Conservation (phyloP, 192 early-diverging fungal species). For the Martensiomyces pterosporus region DNA sequence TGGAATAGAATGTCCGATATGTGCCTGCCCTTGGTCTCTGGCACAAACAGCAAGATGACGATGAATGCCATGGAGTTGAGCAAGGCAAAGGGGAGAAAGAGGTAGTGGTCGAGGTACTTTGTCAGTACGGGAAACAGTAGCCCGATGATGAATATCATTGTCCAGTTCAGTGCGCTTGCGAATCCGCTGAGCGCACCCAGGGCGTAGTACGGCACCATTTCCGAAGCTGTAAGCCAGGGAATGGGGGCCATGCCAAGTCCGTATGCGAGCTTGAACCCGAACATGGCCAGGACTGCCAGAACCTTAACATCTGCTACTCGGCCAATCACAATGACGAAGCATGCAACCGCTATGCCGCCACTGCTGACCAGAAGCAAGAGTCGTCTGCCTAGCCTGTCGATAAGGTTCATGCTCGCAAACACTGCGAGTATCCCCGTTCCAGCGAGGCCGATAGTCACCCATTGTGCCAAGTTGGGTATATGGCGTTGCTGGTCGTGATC, state of each 20-base stretch:
- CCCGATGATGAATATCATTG: constrained; percentile 54
- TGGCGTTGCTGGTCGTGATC: constrained; percentile 33
- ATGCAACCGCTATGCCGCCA: constrained; percentile 53
- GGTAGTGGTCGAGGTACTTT: constrained; percentile 21
- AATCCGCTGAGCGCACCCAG: constrained; percentile 63
- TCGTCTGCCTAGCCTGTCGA: constrained; percentile 69
- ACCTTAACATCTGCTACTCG: constrained; percentile 27
- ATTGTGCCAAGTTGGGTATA: constrained; percentile 40
- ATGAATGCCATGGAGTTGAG: constrained; percentile 55
- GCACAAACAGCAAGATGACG: constrained; percentile 63
- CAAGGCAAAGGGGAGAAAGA: constrained; percentile 62
- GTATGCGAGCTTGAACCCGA: constrained; percentile 66
- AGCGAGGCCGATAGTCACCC: constrained; percentile 41
- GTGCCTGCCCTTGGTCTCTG: constrained; percentile 73
- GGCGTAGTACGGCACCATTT: constrained; percentile 71
- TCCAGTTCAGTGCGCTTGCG: constrained; percentile 73
- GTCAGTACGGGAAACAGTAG: constrained; percentile 52
- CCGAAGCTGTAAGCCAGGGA: constrained; percentile 75
- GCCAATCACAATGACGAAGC: constrained; percentile 58
- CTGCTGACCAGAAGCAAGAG: constrained; percentile 60
- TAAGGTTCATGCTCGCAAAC: constrained; percentile 39
- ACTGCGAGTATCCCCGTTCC: constrained; percentile 33
- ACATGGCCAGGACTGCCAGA: constrained; percentile 55
- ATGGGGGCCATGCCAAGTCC: constrained; percentile 75
- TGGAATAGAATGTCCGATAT: constrained; percentile 55